Evolutionary conservation across 1,284 basidiomycete genomes (phyloP), one percentile per base, ranked within the genome.

Genomic region (Heterobasidion parviporum): DNA sequence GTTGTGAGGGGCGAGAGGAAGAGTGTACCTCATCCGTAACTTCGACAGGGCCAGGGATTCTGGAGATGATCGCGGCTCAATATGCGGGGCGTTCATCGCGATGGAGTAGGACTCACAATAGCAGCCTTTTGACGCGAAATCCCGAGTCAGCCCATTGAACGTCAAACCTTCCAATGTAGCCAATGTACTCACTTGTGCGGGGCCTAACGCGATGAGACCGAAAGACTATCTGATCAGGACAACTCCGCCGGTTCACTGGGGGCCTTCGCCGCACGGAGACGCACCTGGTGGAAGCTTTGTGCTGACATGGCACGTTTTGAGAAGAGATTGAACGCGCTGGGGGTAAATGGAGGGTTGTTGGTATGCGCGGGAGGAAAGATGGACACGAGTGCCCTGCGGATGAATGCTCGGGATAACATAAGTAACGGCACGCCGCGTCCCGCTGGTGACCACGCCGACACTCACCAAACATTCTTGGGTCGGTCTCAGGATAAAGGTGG

Each of bases 21-120:
- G 41, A 56, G 26, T 72, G 44, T 59, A 88, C 89, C 67, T 92
- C 89, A 69, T 94, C 87, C 47, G 86, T 69, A 60, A 91, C 77
- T 70, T 93, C 90, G 64, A 92, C 89, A 43, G 91, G 90, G 15
- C 90, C 90, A 49, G 91, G 89, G 61, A 92, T 90, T 60, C 84
- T 87, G 59, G 26, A 57, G 52, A 36, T 10, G 6, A 34, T 14
- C 36, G 18, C 6, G 26, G n/a, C 5, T 20, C 43, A 18, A 57
- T 26, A 46, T 51, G 34, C n/a, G 32, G 10, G 26, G 54, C 20
- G 43, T 18, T 38, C 52, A 51, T 47, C 18, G 20, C 15, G 47
- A 20, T 8, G 2, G 12, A 12, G 46, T 20, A 43, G 44, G 6
- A 71, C 85, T 65, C 70, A 87, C 85, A 85, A 79, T 51, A 88